A percentile compares a stretch with the other conserved stretches of the same genome.
These are phyloP conservation scores for Trichoderma sp. DNA, from an alignment of 2,329 filamentous ascomycete genomes.

Conservation along the genomic window DNA sequence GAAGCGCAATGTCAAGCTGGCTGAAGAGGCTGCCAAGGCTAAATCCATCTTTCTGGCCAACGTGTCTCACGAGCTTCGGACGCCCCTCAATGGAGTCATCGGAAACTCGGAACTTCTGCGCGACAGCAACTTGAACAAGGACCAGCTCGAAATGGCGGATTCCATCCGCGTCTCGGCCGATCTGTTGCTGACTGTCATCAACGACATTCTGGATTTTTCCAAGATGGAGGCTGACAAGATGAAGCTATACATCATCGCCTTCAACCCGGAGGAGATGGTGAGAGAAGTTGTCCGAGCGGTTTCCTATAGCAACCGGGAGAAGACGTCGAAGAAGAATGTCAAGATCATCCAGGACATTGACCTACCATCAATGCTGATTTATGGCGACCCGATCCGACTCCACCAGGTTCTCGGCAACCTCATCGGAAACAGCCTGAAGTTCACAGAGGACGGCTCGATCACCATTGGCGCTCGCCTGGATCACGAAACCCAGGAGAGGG, in stretches of 20 bases:
- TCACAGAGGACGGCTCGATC: slow-evolving; percentile 83
- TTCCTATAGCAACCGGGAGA: slow-evolving; percentile 66
- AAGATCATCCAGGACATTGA: slow-evolving; percentile 71
- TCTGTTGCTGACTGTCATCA: slow-evolving; percentile 86
- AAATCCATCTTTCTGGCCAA: slow-evolving; percentile 81
- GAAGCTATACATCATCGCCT: slow-evolving; percentile 73
- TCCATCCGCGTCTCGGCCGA: slow-evolving; percentile 86
- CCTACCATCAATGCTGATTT: slow-evolving; percentile 71
- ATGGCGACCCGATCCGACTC: slow-evolving; percentile 66
- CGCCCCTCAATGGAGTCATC: slow-evolving; percentile 84
- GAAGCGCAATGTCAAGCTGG: slow-evolving; percentile 76
- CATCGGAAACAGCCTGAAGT: slow-evolving; percentile 91
- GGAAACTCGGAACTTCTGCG: slow-evolving; percentile 83
- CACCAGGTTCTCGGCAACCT: slow-evolving; percentile 78
- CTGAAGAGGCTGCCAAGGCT: slow-evolving; percentile 80
- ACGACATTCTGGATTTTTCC: slow-evolving; percentile 94
- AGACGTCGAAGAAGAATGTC: slow-evolving; percentile 64
- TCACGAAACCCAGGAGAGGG: slow-evolving; percentile 67
- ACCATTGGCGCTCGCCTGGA: slow-evolving; percentile 78
- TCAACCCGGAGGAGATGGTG: slow-evolving; percentile 68
- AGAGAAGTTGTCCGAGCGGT: slow-evolving; percentile 67
- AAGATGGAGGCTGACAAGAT: slow-evolving; percentile 90
- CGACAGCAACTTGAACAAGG: slow-evolving; percentile 72
- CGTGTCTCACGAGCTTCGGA: slow-evolving; percentile 79
- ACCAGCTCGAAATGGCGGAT: slow-evolving; percentile 83